Conservation (phyloP, 768 basidiomycete species). For the Leccinum incarnatum region DNA sequence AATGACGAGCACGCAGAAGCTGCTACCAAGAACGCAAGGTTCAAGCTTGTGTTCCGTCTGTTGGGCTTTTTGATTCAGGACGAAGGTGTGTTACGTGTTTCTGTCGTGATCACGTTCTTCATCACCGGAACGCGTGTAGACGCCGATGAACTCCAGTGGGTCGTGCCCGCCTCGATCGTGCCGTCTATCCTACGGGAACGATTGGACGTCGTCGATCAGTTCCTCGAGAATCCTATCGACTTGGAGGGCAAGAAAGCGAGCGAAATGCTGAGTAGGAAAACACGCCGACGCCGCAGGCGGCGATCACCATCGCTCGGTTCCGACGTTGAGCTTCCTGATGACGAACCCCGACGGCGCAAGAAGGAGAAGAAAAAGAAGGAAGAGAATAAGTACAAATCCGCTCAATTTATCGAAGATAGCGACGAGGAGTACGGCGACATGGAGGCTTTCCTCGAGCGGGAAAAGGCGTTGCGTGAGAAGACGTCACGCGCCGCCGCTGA, state of each 20-base stretch:
- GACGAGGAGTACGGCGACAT: conserved; percentile 82
- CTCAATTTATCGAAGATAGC: conserved; percentile 89
- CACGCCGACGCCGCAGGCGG: conserved; percentile 48
- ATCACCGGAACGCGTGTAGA: conserved; percentile 35
- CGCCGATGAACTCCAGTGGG: conserved; percentile 79
- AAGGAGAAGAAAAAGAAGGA: conserved; percentile 58
- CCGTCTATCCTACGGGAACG: conserved; percentile 67
- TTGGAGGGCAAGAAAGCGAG: conserved; percentile 74
- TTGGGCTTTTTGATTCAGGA: conserved; percentile 65
- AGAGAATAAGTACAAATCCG: conserved; percentile 77
- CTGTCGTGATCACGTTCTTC: background rate
- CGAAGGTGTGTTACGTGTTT: conserved; percentile 50
- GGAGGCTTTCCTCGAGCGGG: conserved; percentile 77
- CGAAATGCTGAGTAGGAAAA: conserved; percentile 67
- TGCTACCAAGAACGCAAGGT: conserved; percentile 69
- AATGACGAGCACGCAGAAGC: conserved; percentile 74
- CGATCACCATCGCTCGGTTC: conserved; percentile 48
- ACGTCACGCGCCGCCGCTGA: conserved; percentile 45
- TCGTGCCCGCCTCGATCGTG: conserved; percentile 67
- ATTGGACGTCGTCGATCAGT: conserved; percentile 78
- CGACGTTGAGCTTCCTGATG: conserved; percentile 37
- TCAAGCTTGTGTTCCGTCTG: conserved; percentile 85
- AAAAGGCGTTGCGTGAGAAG: conserved; percentile 59
- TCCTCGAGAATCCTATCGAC: conserved; percentile 77
- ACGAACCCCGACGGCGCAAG: conserved; percentile 35